Conservation (phyloP, 2,329 filamentous ascomycete species). For the Teratosphaeria nubilosa region DNA sequence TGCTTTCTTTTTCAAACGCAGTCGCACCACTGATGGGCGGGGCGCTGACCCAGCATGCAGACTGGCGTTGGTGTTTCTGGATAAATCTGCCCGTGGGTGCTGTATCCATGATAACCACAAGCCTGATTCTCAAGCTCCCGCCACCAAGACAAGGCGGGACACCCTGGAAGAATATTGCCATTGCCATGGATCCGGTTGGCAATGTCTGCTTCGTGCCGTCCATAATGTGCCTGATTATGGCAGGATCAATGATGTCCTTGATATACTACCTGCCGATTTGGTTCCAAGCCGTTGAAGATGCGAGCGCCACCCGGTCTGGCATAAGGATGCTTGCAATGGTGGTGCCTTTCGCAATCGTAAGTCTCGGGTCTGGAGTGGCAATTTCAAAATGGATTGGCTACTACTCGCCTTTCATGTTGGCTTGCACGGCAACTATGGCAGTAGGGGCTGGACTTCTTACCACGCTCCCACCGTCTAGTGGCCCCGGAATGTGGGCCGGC, state of each 20-base stretch:
- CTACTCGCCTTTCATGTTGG: slow-evolving; percentile 28
- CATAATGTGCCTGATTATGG: not conserved
- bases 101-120: not conserved
- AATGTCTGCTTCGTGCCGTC: not conserved
- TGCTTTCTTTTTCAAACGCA: slow-evolving; percentile 20
- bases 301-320: slow-evolving; percentile 6
- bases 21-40: slow-evolving; percentile 27
- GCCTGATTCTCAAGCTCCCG: not conserved
- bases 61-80: slow-evolving; percentile 26
- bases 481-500: slow-evolving; percentile 29
- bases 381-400: slow-evolving; percentile 22
- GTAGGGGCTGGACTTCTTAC: slow-evolving; percentile 30
- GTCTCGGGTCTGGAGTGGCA: slow-evolving; percentile 5
- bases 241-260: slow-evolving; percentile 18
- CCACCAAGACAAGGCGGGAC: not conserved
- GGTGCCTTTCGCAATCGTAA: slow-evolving; percentile 8
- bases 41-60: slow-evolving; percentile 23
- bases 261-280: slow-evolving; percentile 33
- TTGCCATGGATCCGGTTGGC: not conserved
- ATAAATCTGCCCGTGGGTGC: not conserved
- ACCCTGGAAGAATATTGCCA: not conserved
- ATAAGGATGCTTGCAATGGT: slow-evolving; percentile 9
- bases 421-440: slow-evolving; percentile 23
- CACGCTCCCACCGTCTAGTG: slow-evolving; percentile 32
- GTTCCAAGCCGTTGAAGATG: slow-evolving; percentile 25